phyloP scores from a whole-genome alignment of 2,329 filamentous ascomycete genomes.

The Alternaria incomplexa region DNA sequence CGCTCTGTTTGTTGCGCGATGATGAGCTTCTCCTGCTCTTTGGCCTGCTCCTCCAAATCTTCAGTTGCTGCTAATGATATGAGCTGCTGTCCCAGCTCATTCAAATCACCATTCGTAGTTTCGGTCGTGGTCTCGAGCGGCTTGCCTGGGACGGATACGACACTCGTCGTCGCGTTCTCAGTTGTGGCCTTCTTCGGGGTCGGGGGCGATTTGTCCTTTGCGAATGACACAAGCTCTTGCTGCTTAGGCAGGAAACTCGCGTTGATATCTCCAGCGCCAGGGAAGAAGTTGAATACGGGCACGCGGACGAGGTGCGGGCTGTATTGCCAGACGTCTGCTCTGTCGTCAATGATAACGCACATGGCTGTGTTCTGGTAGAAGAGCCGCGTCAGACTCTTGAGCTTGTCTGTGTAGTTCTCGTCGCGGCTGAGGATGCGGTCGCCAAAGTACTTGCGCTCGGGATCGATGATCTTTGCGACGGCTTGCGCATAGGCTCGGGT shows the following conservation, averaged over 20 bases:
- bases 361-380: constrained; percentile 98
- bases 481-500: constrained; percentile 94
- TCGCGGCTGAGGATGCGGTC: constrained; percentile 95
- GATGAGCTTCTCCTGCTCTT: constrained; percentile 85
- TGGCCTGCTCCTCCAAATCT: constrained; percentile 76
- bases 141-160: constrained; percentile 30
- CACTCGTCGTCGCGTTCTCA: constrained; percentile 22
- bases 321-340: constrained; percentile 96
- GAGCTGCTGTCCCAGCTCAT: constrained; percentile 74
- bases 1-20: constrained; percentile 89
- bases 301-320: constrained; percentile 93
- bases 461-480: constrained; percentile 92
- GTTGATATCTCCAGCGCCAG: constrained; percentile 98
- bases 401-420: constrained; percentile 91
- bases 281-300: constrained; percentile 95
- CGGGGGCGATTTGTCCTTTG: constrained; percentile 26
- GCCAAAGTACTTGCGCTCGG: constrained; percentile 85
- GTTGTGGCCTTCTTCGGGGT: constrained; percentile 16
- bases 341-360: constrained; percentile 98
- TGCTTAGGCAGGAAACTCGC: constrained; percentile 92
- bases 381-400: constrained; percentile 86
- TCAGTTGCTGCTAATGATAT: constrained; percentile 77
- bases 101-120: constrained; percentile 54
- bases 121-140: constrained; percentile 26
- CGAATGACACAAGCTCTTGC: constrained; percentile 41